Base-by-base conservation (phyloP, 257 asterid species). In the Vinca minor region DNA sequence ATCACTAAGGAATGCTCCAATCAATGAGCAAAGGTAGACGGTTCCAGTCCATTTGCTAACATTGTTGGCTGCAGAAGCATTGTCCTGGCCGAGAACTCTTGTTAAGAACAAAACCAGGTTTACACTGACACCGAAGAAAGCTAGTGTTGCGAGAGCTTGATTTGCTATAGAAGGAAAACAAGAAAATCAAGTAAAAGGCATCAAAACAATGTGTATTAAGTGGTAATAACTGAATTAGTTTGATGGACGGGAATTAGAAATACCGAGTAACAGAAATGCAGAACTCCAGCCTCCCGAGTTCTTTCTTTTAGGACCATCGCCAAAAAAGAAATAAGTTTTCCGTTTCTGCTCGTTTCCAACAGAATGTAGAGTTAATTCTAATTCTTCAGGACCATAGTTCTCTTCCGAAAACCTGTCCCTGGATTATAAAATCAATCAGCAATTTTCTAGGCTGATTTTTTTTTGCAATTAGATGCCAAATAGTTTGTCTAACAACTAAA, bases 31-130 rank as follows among this genome's bases (percentile, higher is more conserved):
- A 63, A 89, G 60, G 65, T 89, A 86, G 10, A 86, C 95, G 0
- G 95, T 86, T 59, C 96, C 96, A 0, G 91, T 89, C 96, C 96
- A 89, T 54, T 71, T 83, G 81, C 95, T 86, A 15, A 89, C 95
- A 23, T 78, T 87, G 38, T 89, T 84, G 20, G 96, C 96, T 25
- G 96, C 96, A 17, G 78, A 5, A 10, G 94, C 95, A 62, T 84
- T 89, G 44, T 76, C 80, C 63, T 86, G 91, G 62, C 84, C 85
- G 14, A 89, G 72, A 50, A 89, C 96, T 69, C 93, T 77, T 9
- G 87, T 85, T 31, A 86, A 67, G 79, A 89, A 89, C 75, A 89
- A 45, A 41, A 89, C 95, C 67, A 89, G 72, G 77, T 89, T 89
- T 71, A 89, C 96, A 1, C 89, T 91, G 39, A 89, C 94, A 1